These are phyloP conservation scores for Marchantia paleacea DNA, from an alignment of 225 moss, liverwort and hornwort species.

Conservation along the genomic window DNA sequence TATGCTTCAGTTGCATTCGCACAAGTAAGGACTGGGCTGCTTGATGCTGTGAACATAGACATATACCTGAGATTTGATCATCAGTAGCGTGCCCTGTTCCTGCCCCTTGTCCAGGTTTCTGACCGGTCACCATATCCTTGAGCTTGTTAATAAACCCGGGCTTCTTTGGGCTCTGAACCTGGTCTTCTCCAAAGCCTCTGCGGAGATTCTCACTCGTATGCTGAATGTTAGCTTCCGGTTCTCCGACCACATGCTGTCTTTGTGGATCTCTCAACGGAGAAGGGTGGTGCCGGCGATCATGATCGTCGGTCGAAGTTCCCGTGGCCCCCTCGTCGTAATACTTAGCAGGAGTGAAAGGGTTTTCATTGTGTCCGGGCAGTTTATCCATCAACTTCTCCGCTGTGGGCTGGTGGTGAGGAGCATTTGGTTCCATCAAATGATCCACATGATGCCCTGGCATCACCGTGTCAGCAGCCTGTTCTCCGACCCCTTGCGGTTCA, in stretches of 20 bases:
- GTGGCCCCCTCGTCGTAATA: neutral
- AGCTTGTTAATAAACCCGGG: constrained; percentile 13
- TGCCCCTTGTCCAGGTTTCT: constrained; percentile 26
- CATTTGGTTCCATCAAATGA: too few species aligned
- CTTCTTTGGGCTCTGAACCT: neutral
- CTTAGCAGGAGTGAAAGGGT: neutral
- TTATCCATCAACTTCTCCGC: constrained; percentile 9
- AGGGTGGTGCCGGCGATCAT: constrained; percentile 12
- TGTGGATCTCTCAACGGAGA: constrained; percentile 13
- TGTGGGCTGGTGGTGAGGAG: neutral
- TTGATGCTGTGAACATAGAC: too few species aligned
- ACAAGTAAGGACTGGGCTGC: too few species aligned
- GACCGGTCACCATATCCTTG: constrained; percentile 27
- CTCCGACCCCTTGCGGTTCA: constrained; percentile 15
- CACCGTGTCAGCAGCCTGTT: constrained; percentile 12
- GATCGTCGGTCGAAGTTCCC: neutral
- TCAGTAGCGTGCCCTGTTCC: constrained; percentile 20
- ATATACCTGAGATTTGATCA: constrained; percentile 17
- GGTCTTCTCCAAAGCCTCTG: neutral
- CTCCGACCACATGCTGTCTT: constrained; percentile 13
- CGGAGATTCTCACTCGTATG: neutral
- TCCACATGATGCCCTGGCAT: constrained; percentile 12
- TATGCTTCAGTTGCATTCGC: too few species aligned
- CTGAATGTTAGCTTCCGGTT: neutral
- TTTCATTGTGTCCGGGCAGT: neutral